phyloP scores from a whole-genome alignment of 345 rosid genomes.

The Syzygium jambos region DNA sequence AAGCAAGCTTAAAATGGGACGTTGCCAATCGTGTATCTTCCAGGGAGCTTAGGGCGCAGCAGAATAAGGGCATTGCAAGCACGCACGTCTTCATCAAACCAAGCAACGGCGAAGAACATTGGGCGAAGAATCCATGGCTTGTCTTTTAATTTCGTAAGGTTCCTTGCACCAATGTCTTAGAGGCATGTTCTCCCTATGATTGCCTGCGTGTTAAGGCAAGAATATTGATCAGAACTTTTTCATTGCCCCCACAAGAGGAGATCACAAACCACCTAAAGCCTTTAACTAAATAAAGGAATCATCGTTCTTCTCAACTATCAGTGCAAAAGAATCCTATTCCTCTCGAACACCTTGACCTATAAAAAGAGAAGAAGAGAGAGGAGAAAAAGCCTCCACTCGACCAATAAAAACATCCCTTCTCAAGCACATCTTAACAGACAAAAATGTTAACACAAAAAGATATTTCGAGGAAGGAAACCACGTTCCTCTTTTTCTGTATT shows the following conservation, averaged over 20 bases:
- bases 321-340: neutral
- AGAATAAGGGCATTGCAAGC: neutral
- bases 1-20: neutral
- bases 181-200: neutral
- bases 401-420: neutral
- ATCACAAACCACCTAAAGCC: neutral
- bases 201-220: neutral
- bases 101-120: neutral
- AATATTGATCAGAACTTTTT: neutral
- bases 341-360: neutral
- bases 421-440: neutral
- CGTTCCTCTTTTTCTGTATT: no score
- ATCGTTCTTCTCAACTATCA: neutral
- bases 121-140: neutral
- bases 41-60: neutral
- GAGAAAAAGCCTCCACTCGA: neutral
- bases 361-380: neutral
- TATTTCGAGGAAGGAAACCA: no score
- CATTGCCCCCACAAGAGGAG: neutral
- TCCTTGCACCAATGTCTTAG: neutral
- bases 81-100: neutral
- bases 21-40: neutral
- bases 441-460: no score
- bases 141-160: neutral
- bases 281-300: neutral